A percentile compares a stretch with the other conserved stretches of the same genome.
Conservation (phyloP, 345 rosid genomes). For the Lepidium aucheri region DNA sequence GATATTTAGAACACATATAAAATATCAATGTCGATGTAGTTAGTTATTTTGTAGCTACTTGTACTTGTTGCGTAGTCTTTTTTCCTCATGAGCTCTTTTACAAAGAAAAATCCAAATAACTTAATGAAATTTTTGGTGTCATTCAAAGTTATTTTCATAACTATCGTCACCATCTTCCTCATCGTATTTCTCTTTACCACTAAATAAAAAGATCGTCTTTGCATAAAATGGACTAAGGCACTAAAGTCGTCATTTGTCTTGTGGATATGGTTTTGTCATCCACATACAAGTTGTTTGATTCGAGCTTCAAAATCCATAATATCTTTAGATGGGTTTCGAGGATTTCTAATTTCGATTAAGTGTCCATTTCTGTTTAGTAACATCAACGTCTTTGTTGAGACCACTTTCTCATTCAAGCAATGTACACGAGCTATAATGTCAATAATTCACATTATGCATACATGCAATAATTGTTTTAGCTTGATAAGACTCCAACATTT, state of each 20-base stretch:
- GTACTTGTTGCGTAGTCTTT: not conserved
- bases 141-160: not conserved
- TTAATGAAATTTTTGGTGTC: not conserved
- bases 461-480: not conserved
- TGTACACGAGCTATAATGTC: not conserved
- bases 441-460: not conserved
- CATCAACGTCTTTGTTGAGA: constrained; percentile 6
- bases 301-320: not conserved
- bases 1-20: not conserved
- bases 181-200: not conserved
- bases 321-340: not conserved
- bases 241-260: constrained; percentile 6
- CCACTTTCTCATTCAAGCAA: not conserved
- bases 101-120: constrained; percentile 4
- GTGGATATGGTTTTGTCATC: constrained; percentile 2
- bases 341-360: not conserved
- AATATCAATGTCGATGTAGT: not conserved
- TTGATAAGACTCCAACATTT: not conserved
- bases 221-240: not conserved
- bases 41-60: not conserved
- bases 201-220: not conserved
- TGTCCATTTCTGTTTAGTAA: not conserved
- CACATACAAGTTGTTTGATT: not conserved
- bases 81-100: not conserved
- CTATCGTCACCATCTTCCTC: not conserved